phyloP scores from a whole-genome alignment of 106 monocot genomes.

The Cymbidium sinense region DNA sequence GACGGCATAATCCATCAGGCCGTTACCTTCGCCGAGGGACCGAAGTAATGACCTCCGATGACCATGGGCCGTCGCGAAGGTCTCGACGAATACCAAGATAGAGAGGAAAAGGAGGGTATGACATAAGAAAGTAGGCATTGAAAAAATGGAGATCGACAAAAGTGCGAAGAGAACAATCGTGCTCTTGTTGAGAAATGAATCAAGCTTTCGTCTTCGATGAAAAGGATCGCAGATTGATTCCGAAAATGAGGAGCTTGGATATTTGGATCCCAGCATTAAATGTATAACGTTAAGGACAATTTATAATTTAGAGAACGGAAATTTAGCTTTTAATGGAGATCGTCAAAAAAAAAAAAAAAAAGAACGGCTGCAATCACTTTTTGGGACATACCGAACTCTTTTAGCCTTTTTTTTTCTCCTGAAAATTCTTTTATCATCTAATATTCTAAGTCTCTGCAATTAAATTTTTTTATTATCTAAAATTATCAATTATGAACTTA shows the following conservation, averaged over 20 bases:
- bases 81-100: conserved; percentile 12
- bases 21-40: conserved; percentile 18
- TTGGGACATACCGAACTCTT: no score
- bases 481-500: no score
- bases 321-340: no score
- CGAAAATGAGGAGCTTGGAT: no score
- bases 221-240: not conserved
- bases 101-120: not conserved
- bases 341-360: no score
- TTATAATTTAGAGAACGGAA: no score
- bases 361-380: no score
- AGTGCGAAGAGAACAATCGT: not conserved
- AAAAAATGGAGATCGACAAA: conserved; percentile 1
- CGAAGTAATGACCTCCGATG: conserved; percentile 22
- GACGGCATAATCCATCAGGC: conserved; percentile 42
- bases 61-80: not conserved
- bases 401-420: no score
- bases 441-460: no score
- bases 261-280: not conserved
- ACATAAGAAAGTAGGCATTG: not conserved
- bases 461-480: no score
- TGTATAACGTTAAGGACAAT: not conserved
- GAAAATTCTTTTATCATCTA: no score
- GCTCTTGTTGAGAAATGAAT: not conserved
- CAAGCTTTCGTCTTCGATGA: not conserved